phyloP scores from a whole-genome alignment of 768 basidiomycete species.

The Tulasnella calospora region DNA sequence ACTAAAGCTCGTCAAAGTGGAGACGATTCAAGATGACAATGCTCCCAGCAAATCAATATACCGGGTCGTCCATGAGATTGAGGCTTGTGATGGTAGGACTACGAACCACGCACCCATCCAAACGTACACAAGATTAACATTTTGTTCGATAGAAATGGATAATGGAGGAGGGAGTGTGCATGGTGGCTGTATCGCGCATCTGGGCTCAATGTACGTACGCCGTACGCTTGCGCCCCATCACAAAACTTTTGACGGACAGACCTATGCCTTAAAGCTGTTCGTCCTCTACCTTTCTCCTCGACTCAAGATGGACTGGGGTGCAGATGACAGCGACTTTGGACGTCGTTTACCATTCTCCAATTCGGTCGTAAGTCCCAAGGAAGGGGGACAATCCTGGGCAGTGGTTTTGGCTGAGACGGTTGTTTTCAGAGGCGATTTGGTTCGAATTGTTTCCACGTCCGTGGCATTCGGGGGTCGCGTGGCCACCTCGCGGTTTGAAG shows the following conservation, averaged over 20 bases:
- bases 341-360: constrained; percentile 13
- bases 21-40: not conserved
- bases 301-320: not conserved
- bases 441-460: constrained; percentile 4
- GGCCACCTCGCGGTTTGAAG: constrained; percentile 20
- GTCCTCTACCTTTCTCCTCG: not conserved
- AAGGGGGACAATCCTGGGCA: not conserved
- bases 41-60: not conserved
- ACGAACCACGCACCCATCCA: not conserved
- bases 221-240: not conserved
- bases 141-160: not conserved
- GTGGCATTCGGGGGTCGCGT: constrained; percentile 2
- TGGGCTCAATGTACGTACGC: not conserved
- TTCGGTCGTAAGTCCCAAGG: not conserved
- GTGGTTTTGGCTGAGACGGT: not conserved
- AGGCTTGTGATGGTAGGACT: not conserved
- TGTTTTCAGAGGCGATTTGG: not conserved
- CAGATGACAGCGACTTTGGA: constrained; percentile 4
- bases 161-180: not conserved
- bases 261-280: not conserved
- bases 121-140: not conserved
- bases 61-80: not conserved
- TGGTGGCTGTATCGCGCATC: constrained; percentile 15
- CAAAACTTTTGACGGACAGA: not conserved
- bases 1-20: not conserved